Conservation (phyloP, 345 rosid species). For the Linum trigynum region DNA sequence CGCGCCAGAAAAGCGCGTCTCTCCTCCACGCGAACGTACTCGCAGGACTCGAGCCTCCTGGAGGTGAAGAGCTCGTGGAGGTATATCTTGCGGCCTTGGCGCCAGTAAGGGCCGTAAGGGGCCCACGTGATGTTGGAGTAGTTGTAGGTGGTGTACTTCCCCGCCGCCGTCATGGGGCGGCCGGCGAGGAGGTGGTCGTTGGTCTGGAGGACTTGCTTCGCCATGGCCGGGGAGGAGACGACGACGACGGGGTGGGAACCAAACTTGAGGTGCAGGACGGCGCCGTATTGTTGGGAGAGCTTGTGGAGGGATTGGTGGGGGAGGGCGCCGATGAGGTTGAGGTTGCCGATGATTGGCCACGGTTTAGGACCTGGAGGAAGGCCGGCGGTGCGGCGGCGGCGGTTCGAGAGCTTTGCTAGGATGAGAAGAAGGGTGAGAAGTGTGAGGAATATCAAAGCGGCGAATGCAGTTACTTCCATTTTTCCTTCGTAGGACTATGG, state of each 20-base stretch:
- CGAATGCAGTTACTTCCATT: no score
- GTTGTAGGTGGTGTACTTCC: slow-evolving; percentile 25
- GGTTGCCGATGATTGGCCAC: slow-evolving; percentile 34
- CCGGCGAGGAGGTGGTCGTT: slow-evolving; percentile 21
- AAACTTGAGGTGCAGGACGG: slow-evolving; percentile 25
- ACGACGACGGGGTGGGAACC: slow-evolving; percentile 25
- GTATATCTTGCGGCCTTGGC: slow-evolving; percentile 25
- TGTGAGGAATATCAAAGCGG: no score
- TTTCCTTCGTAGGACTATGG: no score
- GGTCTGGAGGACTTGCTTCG: slow-evolving; percentile 17
- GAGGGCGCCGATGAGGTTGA: slow-evolving; percentile 25
- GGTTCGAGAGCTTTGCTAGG: no score
- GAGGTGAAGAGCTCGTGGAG: slow-evolving; percentile 19
- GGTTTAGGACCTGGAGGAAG: slow-evolving; percentile 28
- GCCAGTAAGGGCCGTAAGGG: slow-evolving; percentile 29
- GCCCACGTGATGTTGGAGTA: slow-evolving; percentile 23
- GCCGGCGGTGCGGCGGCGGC: slow-evolving; percentile 6
- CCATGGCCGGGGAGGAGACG: slow-evolving; percentile 22
- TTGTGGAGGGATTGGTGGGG: slow-evolving; percentile 29
- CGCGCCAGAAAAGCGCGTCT: slow-evolving; percentile 4
- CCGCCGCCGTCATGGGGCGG: slow-evolving; percentile 23
- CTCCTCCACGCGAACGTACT: slow-evolving; percentile 24
- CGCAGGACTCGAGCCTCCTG: slow-evolving; percentile 19
- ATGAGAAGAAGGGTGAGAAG: no score
- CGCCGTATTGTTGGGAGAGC: slow-evolving; percentile 23